Base-by-base conservation (phyloP, 1,284 basidiomycete species). In the Melampsora americana region DNA sequence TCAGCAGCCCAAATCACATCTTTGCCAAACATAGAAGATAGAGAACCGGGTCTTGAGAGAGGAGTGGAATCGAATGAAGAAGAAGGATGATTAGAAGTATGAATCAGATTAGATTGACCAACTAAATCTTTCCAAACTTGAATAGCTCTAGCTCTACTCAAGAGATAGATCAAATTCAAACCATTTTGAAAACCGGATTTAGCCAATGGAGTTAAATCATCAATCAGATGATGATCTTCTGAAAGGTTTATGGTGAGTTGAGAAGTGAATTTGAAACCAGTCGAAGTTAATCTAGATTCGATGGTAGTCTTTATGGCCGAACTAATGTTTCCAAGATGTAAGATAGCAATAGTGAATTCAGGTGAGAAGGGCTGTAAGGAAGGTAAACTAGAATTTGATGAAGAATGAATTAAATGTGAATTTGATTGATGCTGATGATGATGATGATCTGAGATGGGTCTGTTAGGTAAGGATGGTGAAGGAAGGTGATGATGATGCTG, bases 91-190 rank as follows among this genome's bases (percentile, higher is more conserved):
- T 35, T 35, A 4, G 35, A 4, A 35, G 35, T 35, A 56, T 4
- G 50, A 56, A 26, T 56, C 4, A 56, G 12, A 56, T 20, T 56
- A 18, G 65, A 35, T 48, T 69, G 14, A 12, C 69, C 69, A 2
- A 71, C 59, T 23, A 71, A 42, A 23, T 71, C 69, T 61, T 71
- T 71, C 59, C 53, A 71, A 46, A 53, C 69, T 32, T 71, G 69
- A 16, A 71, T 71, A 0, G 69, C 69, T 14, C 69, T 26, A 16
- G 59, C 42, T 26, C 69, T 35, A 0, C 30, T 46, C 4, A 71
- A 48, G 3, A 71, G 42, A 48, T 71, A 71, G 44, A 71, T 20
- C 3, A 26, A 11, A 20, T 62, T 71, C 2, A 46, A 6, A 30
- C 23, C 42, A 7, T 26, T 64, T 30, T 14, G 26, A 53, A 11